Conservation (phyloP, 768 basidiomycete genomes). For the Xerocomus potaroensis region DNA sequence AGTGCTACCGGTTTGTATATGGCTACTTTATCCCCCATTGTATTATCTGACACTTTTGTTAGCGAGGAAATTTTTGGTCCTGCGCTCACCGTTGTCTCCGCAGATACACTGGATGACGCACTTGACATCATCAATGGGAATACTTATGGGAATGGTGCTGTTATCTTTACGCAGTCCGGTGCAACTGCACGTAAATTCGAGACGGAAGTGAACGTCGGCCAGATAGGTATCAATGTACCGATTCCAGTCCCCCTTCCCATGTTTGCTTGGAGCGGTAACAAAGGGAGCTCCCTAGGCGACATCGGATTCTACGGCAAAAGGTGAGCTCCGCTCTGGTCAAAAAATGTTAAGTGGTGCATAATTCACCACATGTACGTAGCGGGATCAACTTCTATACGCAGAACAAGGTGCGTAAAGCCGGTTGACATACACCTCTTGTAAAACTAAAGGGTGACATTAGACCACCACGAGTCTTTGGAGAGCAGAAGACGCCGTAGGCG, state of each 20-base stretch:
- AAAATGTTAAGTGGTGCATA: not conserved
- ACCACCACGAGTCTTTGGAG: constrained; percentile 93
- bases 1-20: constrained; percentile 73
- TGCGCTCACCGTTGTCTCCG: constrained; percentile 71
- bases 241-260: constrained; percentile 91
- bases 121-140: constrained; percentile 87
- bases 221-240: constrained; percentile 90
- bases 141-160: constrained; percentile 89
- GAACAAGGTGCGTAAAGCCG: constrained; percentile 60
- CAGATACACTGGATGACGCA: constrained; percentile 85
- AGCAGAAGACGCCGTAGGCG: constrained; percentile 77
- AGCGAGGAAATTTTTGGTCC: constrained; percentile 97
- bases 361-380: constrained; percentile 32
- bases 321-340: constrained; percentile 32
- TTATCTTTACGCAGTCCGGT: constrained; percentile 95
- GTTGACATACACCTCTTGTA: not conserved
- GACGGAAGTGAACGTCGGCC: constrained; percentile 80
- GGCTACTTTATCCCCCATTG: not conserved
- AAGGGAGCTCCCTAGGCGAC: constrained; percentile 80
- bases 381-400: constrained; percentile 96
- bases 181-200: constrained; percentile 95
- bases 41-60: constrained; percentile 2
- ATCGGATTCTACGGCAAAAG: constrained; percentile 89
- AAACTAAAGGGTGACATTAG: constrained; percentile 36
- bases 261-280: constrained; percentile 98